Evolutionary conservation across 176 grass and related monocot species (phyloP).

Genomic region (Calamus simplicifolius): DNA sequence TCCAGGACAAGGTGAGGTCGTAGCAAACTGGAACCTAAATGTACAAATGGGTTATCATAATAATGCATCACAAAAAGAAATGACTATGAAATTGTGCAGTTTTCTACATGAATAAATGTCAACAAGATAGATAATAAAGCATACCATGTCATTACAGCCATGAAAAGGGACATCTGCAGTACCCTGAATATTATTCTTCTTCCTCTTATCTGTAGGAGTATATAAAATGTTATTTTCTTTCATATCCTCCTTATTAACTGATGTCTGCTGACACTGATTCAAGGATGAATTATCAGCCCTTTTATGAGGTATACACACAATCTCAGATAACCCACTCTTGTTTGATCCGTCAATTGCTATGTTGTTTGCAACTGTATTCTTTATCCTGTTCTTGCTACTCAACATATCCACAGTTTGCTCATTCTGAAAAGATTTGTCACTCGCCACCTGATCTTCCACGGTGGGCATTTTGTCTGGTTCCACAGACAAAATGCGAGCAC

Average conservation of each 20-base stretch:
- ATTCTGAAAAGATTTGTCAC: background rate
- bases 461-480: constrained; percentile 1
- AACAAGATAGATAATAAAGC: background rate
- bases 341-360: constrained; percentile 5
- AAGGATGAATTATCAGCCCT: background rate
- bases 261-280: constrained; percentile 1
- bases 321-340: constrained; percentile 11
- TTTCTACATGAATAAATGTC: too few relatives aligned
- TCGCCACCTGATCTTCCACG: background rate
- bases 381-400: constrained; percentile 4
- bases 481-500: background rate
- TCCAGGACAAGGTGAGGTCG: too few relatives aligned
- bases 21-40: too few relatives aligned
- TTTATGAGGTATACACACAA: constrained; percentile 11
- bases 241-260: background rate
- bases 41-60: too few relatives aligned
- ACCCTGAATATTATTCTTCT: too few relatives aligned
- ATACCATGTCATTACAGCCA: constrained; percentile 2
- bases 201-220: too few relatives aligned
- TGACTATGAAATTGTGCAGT: too few relatives aligned
- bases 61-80: too few relatives aligned
- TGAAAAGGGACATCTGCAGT: background rate
- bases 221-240: background rate
- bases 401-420: constrained; percentile 5
- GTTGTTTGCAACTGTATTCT: background rate